Evolutionary conservation across 2,329 filamentous ascomycete genomes (phyloP).

Genomic region (Chaetomium sp.): DNA sequence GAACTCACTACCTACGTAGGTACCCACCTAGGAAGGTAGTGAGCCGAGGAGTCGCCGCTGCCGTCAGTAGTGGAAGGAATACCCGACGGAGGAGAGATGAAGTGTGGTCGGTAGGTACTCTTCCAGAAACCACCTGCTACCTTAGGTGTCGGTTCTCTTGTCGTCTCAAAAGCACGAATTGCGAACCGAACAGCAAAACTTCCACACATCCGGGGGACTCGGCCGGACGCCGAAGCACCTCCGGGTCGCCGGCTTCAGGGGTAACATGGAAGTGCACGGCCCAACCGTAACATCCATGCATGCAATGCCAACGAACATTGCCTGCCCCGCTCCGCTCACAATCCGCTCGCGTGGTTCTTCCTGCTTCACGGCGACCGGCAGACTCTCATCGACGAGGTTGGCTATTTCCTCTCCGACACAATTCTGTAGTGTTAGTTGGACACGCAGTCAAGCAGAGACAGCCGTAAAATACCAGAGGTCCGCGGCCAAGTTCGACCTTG

Average conservation of each 20-base stretch:
- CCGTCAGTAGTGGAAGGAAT: neutral
- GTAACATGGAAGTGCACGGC: slow-evolving; percentile 20
- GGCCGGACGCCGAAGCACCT: slow-evolving; percentile 4
- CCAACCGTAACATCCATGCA: slow-evolving; percentile 7
- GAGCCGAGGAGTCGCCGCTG: neutral
- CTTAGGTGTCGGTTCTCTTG: neutral
- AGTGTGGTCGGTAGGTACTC: neutral
- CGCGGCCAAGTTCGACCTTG: neutral
- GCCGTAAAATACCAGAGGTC: neutral
- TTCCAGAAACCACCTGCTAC: no score
- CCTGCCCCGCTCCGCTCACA: slow-evolving; percentile 18
- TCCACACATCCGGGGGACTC: neutral
- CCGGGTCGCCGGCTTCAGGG: slow-evolving; percentile 4
- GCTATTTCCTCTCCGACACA: neutral
- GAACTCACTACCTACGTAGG: no score
- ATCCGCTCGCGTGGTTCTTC: neutral
- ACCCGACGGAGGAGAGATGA: neutral
- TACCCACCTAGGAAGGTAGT: no score
- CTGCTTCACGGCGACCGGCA: neutral
- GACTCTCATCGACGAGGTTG: neutral
- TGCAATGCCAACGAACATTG: slow-evolving; percentile 29
- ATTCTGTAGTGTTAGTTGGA: neutral
- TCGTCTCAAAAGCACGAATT: neutral
- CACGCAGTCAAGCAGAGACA: neutral
- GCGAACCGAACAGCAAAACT: neutral